Base-by-base conservation (phyloP, 2,329 filamentous ascomycete species). In the Colletotrichum cordylinicola region DNA sequence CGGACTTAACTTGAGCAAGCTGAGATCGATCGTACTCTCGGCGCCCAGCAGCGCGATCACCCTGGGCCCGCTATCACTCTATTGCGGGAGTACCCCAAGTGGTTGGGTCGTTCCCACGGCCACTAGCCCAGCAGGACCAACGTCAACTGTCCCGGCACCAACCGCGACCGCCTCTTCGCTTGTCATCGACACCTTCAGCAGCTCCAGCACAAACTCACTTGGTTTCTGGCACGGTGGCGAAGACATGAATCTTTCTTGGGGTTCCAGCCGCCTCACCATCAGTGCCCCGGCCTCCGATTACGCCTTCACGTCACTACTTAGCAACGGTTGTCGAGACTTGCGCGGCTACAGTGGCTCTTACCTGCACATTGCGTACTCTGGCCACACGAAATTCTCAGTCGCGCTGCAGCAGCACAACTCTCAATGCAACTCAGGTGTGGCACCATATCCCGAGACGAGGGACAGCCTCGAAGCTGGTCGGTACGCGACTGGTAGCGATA, bases 201-300 rank as follows among this genome's bases (percentile, higher is more conserved):
- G 86, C 78, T 72, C 82, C 4, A 83, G 87, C 76, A 87, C 83
- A 31, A 94, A 94, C 79, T 88, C 90, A 21, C 87, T 94, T 4
- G 90, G 89, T 4, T 89, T 91, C 82, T 94, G 91, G 89, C 92
- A 94, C 81, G 93, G 93, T 12, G 87, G 87, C n/a, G 91, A 92
- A 62, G 92, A 94, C 18, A 88, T 93, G 80, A 85, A 83, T 7
- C 82, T 90, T 29, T 88, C 87, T 15, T 90, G 90, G 79, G 85
- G 86, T n/a, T 82, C 83, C 67, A 88, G 87, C 76, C 87, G 86
- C 75, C 84, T 94, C 77, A 90, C 87, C 75, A 43, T 85, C 78
- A 81, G 82, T 80, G 80, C 82, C 78, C 35, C 80, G 69, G 78
- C 72, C 80, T 72, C 79, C 10, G 92, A 93, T 79, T 88, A 92